Conservation (phyloP, 2,329 filamentous ascomycete genomes). For the Epichloe aotearoae region DNA sequence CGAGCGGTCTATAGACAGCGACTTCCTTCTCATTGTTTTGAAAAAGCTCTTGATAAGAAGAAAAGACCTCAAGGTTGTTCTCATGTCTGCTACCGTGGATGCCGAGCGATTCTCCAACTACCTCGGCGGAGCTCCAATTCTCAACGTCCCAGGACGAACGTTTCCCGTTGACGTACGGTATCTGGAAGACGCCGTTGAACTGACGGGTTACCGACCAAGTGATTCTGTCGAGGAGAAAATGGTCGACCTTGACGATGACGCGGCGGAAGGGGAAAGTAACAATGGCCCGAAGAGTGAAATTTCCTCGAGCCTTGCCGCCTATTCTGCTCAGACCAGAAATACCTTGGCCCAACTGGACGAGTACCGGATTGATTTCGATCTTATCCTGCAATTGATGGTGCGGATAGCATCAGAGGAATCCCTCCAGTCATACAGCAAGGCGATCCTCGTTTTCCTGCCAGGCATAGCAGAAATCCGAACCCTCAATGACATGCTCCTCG, state of each 20-base stretch:
- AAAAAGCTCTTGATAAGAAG: constrained; percentile 66
- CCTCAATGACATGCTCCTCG: constrained; percentile 71
- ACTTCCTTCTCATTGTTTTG: constrained; percentile 87
- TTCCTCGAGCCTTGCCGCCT: constrained; percentile 53
- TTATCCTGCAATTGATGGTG: constrained; percentile 68
- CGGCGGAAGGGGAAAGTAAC: constrained; percentile 31
- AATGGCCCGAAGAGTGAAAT: constrained; percentile 43
- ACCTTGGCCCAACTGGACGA: constrained; percentile 72
- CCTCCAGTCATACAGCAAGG: constrained; percentile 65
- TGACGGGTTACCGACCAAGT: constrained; percentile 58
- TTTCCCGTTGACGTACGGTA: constrained; percentile 84
- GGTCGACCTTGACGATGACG: constrained; percentile 51
- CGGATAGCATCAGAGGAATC: constrained; percentile 58
- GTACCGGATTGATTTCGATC: constrained; percentile 78
- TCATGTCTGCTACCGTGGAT: constrained; percentile 97
- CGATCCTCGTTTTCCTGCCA: constrained; percentile 86
- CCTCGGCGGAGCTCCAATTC: constrained; percentile 68
- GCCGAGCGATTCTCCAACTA: constrained; percentile 85
- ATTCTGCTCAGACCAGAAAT: constrained; percentile 63
- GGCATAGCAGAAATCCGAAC: constrained; percentile 87
- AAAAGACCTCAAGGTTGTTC: constrained; percentile 75
- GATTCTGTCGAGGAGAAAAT: constrained; percentile 34
- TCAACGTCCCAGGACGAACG: constrained; percentile 84
- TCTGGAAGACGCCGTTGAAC: constrained; percentile 83
- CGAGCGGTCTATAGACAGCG: constrained; percentile 90